Percentiles rank a stretch among this genome's conserved stretches.
phyloP scores from a whole-genome alignment of 805 yeast species.

The Wickerhamomyces queroliae region DNA sequence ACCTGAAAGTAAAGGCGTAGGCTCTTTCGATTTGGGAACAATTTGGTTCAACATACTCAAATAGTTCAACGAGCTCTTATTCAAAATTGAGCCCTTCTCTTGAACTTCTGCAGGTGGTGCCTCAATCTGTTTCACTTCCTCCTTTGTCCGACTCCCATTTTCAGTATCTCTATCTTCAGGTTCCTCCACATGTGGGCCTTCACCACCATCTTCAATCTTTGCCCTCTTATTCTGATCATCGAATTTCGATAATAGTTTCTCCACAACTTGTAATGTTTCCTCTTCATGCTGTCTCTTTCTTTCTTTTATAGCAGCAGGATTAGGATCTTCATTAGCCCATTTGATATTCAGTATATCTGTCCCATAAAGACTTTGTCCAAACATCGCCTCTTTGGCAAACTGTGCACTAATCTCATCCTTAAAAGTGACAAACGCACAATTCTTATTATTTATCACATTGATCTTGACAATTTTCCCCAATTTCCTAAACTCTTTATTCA shows the following conservation, averaged over 20 bases:
- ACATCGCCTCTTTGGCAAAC: slow-evolving; percentile 94
- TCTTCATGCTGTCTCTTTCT: slow-evolving; percentile 31
- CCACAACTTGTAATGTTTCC: slow-evolving; percentile 35
- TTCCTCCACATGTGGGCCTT: slow-evolving; percentile 18
- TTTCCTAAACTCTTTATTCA: slow-evolving; percentile 51
- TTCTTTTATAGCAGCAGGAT: slow-evolving; percentile 49
- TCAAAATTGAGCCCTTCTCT: background rate
- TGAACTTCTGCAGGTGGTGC: no score
- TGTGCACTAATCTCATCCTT: slow-evolving; percentile 72
- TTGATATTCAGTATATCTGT: slow-evolving; percentile 63
- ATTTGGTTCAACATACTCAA: slow-evolving; percentile 6
- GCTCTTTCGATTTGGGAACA: background rate
- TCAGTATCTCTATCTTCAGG: slow-evolving; percentile 23
- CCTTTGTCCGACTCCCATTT: slow-evolving; percentile 14
- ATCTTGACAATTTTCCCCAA: slow-evolving; percentile 74
- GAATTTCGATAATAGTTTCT: slow-evolving; percentile 30
- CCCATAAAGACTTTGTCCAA: slow-evolving; percentile 66
- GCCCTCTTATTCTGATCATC: slow-evolving; percentile 21
- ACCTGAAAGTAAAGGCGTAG: background rate
- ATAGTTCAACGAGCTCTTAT: slow-evolving; percentile 3
- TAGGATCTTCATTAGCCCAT: slow-evolving; percentile 92
- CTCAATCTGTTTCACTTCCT: slow-evolving; percentile 10
- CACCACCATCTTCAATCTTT: slow-evolving; percentile 6
- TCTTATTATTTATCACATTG: slow-evolving; percentile 52
- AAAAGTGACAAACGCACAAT: slow-evolving; percentile 76